phyloP scores from a whole-genome alignment of 306 rosid genomes.

The Cajanus cajan region DNA sequence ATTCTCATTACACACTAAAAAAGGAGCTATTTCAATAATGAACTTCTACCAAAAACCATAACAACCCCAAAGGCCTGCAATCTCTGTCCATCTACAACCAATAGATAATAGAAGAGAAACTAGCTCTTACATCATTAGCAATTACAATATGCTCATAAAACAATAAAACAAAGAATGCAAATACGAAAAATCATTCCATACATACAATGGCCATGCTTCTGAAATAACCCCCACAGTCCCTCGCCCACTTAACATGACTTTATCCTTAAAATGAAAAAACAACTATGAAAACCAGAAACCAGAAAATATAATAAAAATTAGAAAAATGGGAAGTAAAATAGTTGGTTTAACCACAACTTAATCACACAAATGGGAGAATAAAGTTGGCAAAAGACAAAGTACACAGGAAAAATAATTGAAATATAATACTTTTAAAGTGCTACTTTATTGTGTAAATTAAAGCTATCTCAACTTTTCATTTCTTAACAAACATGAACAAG shows the following conservation, averaged over 20 bases:
- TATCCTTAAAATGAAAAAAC: conserved; percentile 17
- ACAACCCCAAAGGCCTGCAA: background rate
- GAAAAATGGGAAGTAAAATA: background rate
- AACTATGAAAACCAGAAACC: conserved; percentile 3
- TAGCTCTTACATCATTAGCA: background rate
- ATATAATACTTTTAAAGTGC: conserved; percentile 4
- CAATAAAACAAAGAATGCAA: background rate
- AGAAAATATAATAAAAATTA: background rate
- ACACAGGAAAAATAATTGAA: conserved; percentile 1
- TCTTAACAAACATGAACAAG: background rate
- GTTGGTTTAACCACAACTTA: background rate
- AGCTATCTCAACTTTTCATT: background rate
- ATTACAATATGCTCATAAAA: background rate
- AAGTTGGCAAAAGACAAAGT: background rate
- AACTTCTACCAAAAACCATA: conserved; percentile 10
- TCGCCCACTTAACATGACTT: conserved; percentile 5
- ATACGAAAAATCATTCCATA: background rate
- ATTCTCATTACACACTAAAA: background rate
- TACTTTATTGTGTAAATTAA: background rate
- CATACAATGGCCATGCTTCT: background rate
- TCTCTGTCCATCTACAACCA: background rate
- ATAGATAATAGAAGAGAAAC: conserved; percentile 14
- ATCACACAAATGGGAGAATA: conserved; percentile 15
- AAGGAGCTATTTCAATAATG: background rate
- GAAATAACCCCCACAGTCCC: background rate